These are phyloP conservation scores for Zanthoxylum bungeanum DNA, from an alignment of 345 rosid genomes.

Conservation along the genomic window DNA sequence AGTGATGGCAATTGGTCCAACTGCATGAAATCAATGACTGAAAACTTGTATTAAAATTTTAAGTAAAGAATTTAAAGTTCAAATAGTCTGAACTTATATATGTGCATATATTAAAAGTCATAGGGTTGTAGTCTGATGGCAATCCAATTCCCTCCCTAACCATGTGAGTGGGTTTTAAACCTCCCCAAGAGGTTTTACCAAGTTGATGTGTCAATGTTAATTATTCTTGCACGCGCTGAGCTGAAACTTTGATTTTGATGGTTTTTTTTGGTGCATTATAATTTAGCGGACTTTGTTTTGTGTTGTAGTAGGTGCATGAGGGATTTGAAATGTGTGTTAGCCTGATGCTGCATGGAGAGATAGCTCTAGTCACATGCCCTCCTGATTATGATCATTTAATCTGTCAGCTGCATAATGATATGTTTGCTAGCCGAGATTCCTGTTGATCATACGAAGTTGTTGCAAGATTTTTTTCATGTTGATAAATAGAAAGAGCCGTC, in stretches of 20 bases:
- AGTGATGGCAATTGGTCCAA: background rate
- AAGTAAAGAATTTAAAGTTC: no score
- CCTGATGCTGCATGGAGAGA: constrained; percentile 90
- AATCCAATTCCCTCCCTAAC: no score
- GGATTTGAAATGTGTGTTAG: constrained; percentile 98
- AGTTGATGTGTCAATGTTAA: background rate
- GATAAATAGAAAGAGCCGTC: background rate
- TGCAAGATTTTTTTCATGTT: background rate
- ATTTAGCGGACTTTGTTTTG: constrained; percentile 1
- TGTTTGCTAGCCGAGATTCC: background rate
- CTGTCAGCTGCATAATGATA: background rate
- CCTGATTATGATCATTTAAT: constrained; percentile 63
- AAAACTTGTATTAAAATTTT: no score
- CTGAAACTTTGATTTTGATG: constrained; percentile 5
- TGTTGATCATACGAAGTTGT: background rate
- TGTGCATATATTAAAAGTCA: no score
- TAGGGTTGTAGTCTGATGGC: no score
- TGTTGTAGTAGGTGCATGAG: constrained; percentile 79
- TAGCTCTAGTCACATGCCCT: constrained; percentile 89
- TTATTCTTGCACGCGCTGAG: background rate
- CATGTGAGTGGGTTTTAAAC: no score
- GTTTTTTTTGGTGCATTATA: background rate
- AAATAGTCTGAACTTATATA: no score
- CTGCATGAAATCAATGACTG: no score
- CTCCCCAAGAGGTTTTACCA: no score